Conservation (phyloP, 2,329 filamentous ascomycete genomes). For the Colletotrichum eremochloae region DNA sequence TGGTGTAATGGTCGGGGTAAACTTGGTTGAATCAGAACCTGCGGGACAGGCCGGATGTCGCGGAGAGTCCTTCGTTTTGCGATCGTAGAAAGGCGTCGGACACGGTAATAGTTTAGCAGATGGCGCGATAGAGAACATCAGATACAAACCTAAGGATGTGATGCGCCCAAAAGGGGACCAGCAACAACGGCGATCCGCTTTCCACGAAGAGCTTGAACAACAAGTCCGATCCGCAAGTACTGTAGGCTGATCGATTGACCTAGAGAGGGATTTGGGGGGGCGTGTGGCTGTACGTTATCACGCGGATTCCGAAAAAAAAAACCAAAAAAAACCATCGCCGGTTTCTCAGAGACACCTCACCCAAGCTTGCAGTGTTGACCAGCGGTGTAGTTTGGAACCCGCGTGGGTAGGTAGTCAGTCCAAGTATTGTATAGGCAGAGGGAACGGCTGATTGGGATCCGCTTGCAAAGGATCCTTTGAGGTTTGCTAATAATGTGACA, state of each 20-base stretch:
- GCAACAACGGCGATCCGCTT: neutral
- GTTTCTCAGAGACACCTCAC: too few relatives aligned
- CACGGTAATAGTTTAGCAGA: neutral
- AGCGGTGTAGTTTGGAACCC: too few relatives aligned
- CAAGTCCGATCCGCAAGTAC: conserved; percentile 8
- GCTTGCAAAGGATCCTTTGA: conserved; percentile 34
- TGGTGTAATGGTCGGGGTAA: conserved; percentile 33
- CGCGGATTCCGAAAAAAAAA: too few relatives aligned
- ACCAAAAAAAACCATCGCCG: too few relatives aligned
- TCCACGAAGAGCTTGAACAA: conserved; percentile 11
- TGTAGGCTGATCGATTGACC: conserved; percentile 21
- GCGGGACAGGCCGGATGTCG: conserved; percentile 16
- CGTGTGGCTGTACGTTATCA: neutral
- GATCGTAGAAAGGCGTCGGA: neutral
- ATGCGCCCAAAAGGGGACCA: conserved; percentile 1
- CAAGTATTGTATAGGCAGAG: conserved; percentile 3
- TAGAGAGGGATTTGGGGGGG: neutral
- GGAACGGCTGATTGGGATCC: conserved; percentile 22
- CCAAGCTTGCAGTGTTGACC: too few relatives aligned
- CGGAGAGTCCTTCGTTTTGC: conserved; percentile 6
- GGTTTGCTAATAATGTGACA: conserved; percentile 33
- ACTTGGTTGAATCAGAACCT: conserved; percentile 4
- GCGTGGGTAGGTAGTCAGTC: conserved; percentile 5
- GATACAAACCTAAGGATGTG: neutral
- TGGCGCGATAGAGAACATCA: conserved; percentile 6